phyloP scores from a whole-genome alignment of 1,139 yeast genomes.

The Pichia sp. region DNA sequence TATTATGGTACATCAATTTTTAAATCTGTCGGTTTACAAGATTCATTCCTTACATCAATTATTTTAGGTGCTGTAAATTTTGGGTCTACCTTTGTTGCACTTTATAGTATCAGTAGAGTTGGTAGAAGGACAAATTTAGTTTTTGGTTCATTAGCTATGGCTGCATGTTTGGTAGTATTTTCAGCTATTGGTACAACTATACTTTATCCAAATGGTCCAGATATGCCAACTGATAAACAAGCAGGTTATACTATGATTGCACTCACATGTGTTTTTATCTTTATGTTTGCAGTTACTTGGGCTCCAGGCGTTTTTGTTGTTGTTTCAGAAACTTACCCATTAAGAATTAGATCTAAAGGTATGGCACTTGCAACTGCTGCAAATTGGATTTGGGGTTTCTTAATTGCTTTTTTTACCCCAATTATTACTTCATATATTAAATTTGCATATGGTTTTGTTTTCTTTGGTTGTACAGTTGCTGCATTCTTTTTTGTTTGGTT shows the following conservation, averaged over 20 bases:
- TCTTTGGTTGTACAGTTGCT: constrained; percentile 57
- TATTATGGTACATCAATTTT: constrained; percentile 75
- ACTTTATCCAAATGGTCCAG: constrained; percentile 50
- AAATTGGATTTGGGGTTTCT: constrained; percentile 76
- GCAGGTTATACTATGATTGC: constrained; percentile 72
- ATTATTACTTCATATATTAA: constrained; percentile 49
- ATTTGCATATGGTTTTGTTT: constrained; percentile 65
- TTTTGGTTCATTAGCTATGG: constrained; percentile 58
- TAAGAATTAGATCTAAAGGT: constrained; percentile 71
- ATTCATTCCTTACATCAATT: constrained; percentile 70
- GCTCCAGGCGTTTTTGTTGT: constrained; percentile 80
- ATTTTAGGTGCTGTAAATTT: constrained; percentile 74
- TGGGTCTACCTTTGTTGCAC: constrained; percentile 62
- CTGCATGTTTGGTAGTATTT: constrained; percentile 55
- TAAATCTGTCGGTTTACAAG: constrained; percentile 65
- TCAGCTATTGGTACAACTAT: constrained; percentile 62
- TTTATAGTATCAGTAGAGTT: constrained; percentile 57
- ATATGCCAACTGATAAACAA: constrained; percentile 32
- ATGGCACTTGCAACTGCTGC: constrained; percentile 70
- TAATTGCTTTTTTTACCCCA: constrained; percentile 69
- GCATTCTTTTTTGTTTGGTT: constrained; percentile 53
- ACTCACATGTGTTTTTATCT: constrained; percentile 69
- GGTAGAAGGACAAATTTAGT: constrained; percentile 65
- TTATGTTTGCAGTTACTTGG: constrained; percentile 82
- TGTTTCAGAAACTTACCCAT: constrained; percentile 72